Evolutionary conservation across 345 rosid genomes (phyloP).

Genomic region (Cochlearia excelsa): DNA sequence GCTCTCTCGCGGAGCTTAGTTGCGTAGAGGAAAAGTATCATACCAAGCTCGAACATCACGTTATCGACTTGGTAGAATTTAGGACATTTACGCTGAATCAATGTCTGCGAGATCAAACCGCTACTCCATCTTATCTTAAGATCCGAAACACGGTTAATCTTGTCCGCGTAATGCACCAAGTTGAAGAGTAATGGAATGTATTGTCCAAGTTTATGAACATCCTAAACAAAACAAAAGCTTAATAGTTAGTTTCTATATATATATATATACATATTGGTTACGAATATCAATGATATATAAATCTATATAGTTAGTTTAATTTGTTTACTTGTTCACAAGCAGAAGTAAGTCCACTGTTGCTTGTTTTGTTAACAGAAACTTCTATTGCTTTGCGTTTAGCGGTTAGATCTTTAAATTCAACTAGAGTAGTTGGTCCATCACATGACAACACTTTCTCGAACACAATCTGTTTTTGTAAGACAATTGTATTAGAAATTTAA

Average conservation of each 20-base stretch:
- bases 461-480: conserved; percentile 42
- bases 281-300: not conserved
- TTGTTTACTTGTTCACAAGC: conserved; percentile 48
- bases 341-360: conserved; percentile 63
- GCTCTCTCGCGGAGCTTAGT: conserved; percentile 69
- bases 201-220: conserved; percentile 56
- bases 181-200: conserved; percentile 65
- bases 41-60: conserved; percentile 61
- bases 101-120: conserved; percentile 46
- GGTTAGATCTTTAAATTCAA: conserved; percentile 58
- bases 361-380: conserved; percentile 59
- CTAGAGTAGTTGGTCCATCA: conserved; percentile 54
- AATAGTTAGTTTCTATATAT: not conserved
- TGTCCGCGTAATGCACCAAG: conserved; percentile 51
- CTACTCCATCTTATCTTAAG: conserved; percentile 77
- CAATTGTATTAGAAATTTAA: too few species aligned
- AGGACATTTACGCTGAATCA: conserved; percentile 55
- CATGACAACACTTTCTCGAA: conserved; percentile 53
- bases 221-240: conserved; percentile 38
- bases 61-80: conserved; percentile 55
- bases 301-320: not conserved
- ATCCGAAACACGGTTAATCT: conserved; percentile 40
- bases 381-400: conserved; percentile 59
- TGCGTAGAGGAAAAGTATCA: conserved; percentile 58
- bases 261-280: not conserved